phyloP scores from a whole-genome alignment of 1,139 yeast genomes.

The Debaryomyces fabryi region DNA sequence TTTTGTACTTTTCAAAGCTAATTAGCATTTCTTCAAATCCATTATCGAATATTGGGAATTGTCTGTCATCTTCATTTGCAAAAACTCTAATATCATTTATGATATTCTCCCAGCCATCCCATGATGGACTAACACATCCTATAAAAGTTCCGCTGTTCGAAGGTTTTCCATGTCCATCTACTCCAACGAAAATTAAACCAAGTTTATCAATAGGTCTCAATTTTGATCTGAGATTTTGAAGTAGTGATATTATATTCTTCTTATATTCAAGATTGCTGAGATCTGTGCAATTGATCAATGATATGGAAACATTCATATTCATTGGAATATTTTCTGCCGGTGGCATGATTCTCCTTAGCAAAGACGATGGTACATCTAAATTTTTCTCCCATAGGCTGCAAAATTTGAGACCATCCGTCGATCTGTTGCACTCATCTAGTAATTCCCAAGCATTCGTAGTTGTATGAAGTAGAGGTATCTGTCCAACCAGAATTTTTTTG shows the following conservation, averaged over 20 bases:
- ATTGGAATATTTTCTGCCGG: conserved; percentile 44
- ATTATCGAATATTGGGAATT: conserved; percentile 18
- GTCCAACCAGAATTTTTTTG: conserved; percentile 14
- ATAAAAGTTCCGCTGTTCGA: conserved; percentile 51
- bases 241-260: conserved; percentile 24
- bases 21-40: conserved; percentile 29
- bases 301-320: conserved; percentile 51
- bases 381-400: conserved; percentile 37
- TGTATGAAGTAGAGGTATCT: conserved; percentile 46
- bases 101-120: conserved; percentile 62
- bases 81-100: conserved; percentile 44
- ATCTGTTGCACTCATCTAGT: conserved; percentile 32
- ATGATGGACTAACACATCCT: conserved; percentile 52
- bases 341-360: conserved; percentile 41
- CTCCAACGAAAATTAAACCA: conserved; percentile 58
- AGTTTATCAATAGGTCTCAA: conserved; percentile 50
- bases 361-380: conserved; percentile 39
- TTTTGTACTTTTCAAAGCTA: conserved; percentile 33
- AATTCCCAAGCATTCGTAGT: conserved; percentile 56
- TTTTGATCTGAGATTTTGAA: conserved; percentile 29
- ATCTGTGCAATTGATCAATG: conserved; percentile 37
- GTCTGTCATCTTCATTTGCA: conserved; percentile 20
- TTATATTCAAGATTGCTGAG: conserved; percentile 38
- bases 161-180: conserved; percentile 39
- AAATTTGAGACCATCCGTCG: conserved; percentile 42